Conservation (phyloP, 805 yeast genomes). For the Diddensiella caesifluorescens region DNA sequence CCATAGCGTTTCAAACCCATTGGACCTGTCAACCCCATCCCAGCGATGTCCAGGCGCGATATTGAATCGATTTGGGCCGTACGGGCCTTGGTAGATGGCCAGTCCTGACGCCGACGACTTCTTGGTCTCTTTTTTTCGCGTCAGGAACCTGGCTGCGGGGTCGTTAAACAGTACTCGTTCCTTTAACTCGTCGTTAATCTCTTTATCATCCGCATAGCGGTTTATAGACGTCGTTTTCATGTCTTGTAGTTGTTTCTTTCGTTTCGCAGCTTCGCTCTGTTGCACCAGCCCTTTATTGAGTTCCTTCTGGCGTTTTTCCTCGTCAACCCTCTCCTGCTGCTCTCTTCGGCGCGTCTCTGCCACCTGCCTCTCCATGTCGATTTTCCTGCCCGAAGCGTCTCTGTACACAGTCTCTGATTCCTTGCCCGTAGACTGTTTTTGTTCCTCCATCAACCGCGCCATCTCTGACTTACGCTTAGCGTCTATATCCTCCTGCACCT, state of each 20-base stretch:
- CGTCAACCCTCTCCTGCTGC: conserved; percentile 22
- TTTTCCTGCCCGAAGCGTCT: conserved; percentile 54
- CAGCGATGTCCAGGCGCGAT: conserved; percentile 77
- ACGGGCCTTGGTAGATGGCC: conserved; percentile 49
- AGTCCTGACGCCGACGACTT: conserved; percentile 40
- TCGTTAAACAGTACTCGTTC: conserved; percentile 47
- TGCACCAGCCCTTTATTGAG: conserved; percentile 21
- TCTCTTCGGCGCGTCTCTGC: conserved; percentile 22
- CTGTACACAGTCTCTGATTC: conserved; percentile 47
- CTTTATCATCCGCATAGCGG: conserved; percentile 36
- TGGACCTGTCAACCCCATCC: conserved; percentile 90
- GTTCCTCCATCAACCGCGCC: conserved; percentile 43
- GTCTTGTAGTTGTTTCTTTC: conserved; percentile 32
- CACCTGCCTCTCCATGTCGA: conserved; percentile 38
- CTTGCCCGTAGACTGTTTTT: conserved; percentile 39
- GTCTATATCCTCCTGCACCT: conserved; percentile 37
- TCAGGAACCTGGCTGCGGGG: conserved; percentile 50
- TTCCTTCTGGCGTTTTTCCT: conserved; percentile 17
- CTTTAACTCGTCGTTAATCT: conserved; percentile 34
- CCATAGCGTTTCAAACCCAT: conserved; percentile 73
- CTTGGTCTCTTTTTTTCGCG: conserved; percentile 10
- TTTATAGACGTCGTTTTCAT: conserved; percentile 21
- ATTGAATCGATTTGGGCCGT: conserved; percentile 66
- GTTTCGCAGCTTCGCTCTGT: conserved; percentile 24
- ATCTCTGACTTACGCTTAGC: conserved; percentile 28